These are phyloP conservation scores for Coniochaeta pulveracea DNA, from an alignment of 2,329 filamentous ascomycete genomes.

Conservation along the genomic window DNA sequence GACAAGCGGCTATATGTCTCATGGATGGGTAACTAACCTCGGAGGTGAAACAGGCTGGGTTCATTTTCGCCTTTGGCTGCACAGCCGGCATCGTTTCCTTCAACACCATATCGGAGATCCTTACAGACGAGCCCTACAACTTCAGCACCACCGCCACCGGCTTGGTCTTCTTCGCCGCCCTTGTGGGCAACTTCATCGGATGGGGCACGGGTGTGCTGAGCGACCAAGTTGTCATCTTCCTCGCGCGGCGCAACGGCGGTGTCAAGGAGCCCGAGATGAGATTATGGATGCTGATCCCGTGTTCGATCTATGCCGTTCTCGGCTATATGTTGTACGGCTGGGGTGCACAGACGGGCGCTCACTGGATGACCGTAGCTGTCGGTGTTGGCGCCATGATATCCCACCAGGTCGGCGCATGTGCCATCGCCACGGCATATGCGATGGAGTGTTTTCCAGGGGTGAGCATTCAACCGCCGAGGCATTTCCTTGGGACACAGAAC, in stretches of 20 bases:
- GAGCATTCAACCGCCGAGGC: constrained; percentile 4
- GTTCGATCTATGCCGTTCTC: constrained; percentile 18
- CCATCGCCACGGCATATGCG: constrained; percentile 25
- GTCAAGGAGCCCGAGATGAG: constrained; percentile 25
- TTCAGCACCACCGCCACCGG: constrained; percentile 8
- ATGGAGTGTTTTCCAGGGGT: constrained; percentile 27
- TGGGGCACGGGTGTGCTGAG: constrained; percentile 15
- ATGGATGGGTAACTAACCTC: no score
- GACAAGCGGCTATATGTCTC: neutral
- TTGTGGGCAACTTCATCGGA: constrained; percentile 20
- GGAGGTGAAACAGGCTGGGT: constrained; percentile 18
- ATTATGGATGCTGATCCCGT: constrained; percentile 21
- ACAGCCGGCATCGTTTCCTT: constrained; percentile 27
- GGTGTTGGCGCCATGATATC: constrained; percentile 25
- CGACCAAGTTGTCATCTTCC: constrained; percentile 16
- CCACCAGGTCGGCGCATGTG: constrained; percentile 25
- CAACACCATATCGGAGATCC: constrained; percentile 22
- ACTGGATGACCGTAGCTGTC: constrained; percentile 23
- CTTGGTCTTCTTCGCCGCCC: constrained; percentile 20
- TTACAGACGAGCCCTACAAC: constrained; percentile 8
- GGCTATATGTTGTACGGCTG: constrained; percentile 27
- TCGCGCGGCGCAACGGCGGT: constrained; percentile 20
- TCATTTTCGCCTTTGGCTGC: constrained; percentile 27
- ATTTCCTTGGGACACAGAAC: no score
- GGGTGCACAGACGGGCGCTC: constrained; percentile 19